phyloP scores from a whole-genome alignment of 2,329 filamentous ascomycete species.

The Fusarium sp. region DNA sequence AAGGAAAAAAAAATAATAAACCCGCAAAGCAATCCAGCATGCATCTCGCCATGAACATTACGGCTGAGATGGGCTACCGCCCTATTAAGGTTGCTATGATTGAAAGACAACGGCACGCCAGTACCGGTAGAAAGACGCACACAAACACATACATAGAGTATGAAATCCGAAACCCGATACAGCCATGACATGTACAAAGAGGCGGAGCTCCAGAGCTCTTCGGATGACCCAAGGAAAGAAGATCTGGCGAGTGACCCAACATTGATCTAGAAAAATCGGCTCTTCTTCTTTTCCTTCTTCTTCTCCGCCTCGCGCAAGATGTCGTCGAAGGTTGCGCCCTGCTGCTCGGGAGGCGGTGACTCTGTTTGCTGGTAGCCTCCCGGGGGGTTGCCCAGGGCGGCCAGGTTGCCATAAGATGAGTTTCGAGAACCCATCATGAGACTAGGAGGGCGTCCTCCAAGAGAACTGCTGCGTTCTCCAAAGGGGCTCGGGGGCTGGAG shows the following conservation, averaged over 20 bases:
- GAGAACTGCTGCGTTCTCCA: conserved; percentile 56
- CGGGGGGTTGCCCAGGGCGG: conserved; percentile 43
- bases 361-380: conserved; percentile 34
- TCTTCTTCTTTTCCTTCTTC: conserved; percentile 59
- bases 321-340: conserved; percentile 64
- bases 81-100: conserved; percentile 18
- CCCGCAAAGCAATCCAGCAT: conserved; percentile 28
- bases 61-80: conserved; percentile 5
- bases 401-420: conserved; percentile 56
- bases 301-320: conserved; percentile 58
- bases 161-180: conserved; percentile 15
- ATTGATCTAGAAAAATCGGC: conserved; percentile 56
- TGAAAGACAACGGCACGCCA: conserved; percentile 18
- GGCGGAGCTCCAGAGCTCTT: conserved; percentile 11
- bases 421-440: conserved; percentile 54
- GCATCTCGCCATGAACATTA: conserved; percentile 22
- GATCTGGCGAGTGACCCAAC: not conserved
- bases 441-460: conserved; percentile 53
- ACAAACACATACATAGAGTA: conserved; percentile 8
- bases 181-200: conserved; percentile 23
- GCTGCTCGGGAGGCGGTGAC: conserved; percentile 43
- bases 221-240: conserved; percentile 23
- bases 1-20: conserved; percentile 11
- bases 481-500: conserved; percentile 54
- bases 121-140: conserved; percentile 13